Evolutionary conservation across 192 early-diverging fungal genomes (phyloP).

Genomic region (Dispira simplex): DNA sequence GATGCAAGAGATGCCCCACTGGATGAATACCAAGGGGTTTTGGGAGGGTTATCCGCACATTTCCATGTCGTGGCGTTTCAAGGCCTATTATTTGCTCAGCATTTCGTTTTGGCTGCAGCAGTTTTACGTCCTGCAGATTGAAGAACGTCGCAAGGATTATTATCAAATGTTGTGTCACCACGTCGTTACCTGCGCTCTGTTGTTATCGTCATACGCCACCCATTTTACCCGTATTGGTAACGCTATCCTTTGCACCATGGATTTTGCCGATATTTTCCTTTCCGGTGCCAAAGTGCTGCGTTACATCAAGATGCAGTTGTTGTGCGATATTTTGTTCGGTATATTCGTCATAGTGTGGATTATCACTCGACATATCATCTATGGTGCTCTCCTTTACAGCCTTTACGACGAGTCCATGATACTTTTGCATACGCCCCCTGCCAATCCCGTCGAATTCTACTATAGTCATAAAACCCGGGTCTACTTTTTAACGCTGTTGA

Average conservation of each 20-base stretch:
- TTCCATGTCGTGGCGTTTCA: constrained; percentile 23
- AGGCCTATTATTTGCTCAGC: constrained; percentile 31
- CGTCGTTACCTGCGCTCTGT: constrained; percentile 28
- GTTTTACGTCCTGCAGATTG: constrained; percentile 28
- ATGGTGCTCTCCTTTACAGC: constrained; percentile 46
- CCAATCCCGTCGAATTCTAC: constrained; percentile 36
- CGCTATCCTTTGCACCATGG: constrained; percentile 31
- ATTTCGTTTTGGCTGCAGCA: constrained; percentile 30
- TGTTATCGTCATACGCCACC: constrained; percentile 27
- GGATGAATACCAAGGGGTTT: constrained; percentile 25
- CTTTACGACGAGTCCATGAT: constrained; percentile 30
- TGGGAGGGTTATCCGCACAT: constrained; percentile 31
- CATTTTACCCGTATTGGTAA: constrained; percentile 37
- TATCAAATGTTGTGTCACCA: constrained; percentile 33
- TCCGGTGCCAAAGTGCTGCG: constrained; percentile 59
- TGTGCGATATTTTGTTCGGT: constrained; percentile 57
- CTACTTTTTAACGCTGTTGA: constrained; percentile 39
- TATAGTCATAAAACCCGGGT: constrained; percentile 26
- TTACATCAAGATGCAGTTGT: constrained; percentile 38
- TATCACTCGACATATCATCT: constrained; percentile 56
- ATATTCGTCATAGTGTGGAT: constrained; percentile 62
- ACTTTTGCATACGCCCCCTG: constrained; percentile 38
- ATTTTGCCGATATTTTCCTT: constrained; percentile 37
- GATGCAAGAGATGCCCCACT: constrained; percentile 22
- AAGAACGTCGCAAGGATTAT: constrained; percentile 34